Conservation (phyloP, 2,329 filamentous ascomycete genomes). For the Alternaria ventricosa region DNA sequence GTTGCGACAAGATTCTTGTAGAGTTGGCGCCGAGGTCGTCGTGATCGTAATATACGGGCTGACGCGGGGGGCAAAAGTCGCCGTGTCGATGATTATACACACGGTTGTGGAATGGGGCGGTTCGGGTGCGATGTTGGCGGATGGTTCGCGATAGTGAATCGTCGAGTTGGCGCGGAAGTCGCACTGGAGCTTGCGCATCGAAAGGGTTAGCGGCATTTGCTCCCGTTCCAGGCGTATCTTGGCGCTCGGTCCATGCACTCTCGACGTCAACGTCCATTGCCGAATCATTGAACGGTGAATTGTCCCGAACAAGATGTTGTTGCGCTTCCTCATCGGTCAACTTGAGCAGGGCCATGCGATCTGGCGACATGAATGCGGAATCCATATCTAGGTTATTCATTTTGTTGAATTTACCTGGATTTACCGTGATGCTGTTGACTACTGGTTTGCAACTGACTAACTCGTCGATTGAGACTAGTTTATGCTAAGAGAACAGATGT, state of each 20-base stretch:
- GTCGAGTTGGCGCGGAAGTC: conserved; percentile 22
- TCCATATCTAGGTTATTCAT: background rate
- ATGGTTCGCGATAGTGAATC: conserved; percentile 19
- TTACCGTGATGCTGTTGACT: background rate
- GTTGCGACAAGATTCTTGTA: conserved; percentile 6
- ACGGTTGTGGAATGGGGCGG: conserved; percentile 3
- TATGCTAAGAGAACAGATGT: background rate
- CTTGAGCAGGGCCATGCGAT: background rate
- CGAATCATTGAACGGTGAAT: background rate
- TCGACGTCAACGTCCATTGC: conserved; percentile 5
- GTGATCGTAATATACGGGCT: background rate
- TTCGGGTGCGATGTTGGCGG: conserved; percentile 21
- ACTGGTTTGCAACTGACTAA: background rate
- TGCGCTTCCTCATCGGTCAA: background rate
- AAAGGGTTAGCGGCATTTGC: conserved; percentile 21
- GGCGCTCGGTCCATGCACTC: conserved; percentile 12
- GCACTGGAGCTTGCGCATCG: conserved; percentile 13
- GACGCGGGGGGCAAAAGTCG: conserved; percentile 1
- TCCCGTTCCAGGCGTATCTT: conserved; percentile 7
- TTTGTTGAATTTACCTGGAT: no score
- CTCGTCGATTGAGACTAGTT: no score
- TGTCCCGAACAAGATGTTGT: background rate
- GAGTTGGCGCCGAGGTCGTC: conserved; percentile 6
- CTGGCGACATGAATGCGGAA: background rate
- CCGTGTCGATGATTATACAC: background rate